Evolutionary conservation across 768 basidiomycete species (phyloP).

Genomic region (Trametes gibbosa): DNA sequence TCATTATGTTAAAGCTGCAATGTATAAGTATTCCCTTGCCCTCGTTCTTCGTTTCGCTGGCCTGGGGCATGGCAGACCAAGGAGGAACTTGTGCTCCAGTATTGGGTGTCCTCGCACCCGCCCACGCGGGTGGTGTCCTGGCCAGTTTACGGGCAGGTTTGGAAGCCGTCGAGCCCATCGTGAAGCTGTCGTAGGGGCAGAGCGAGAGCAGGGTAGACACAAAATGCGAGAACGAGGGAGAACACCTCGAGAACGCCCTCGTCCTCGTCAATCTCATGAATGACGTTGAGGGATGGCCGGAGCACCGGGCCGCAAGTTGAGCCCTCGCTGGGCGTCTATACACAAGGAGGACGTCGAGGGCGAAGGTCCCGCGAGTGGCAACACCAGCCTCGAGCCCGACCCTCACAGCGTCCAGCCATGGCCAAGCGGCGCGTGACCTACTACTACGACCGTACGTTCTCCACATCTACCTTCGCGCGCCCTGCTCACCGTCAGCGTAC

Average conservation of each 20-base stretch:
- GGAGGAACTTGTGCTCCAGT: conserved; percentile 11
- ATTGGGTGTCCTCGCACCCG: conserved; percentile 41
- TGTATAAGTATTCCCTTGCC: conserved; percentile 30
- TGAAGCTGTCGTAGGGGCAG: neutral
- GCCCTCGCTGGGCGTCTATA: neutral
- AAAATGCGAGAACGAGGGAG: neutral
- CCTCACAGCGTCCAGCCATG: conserved; percentile 37
- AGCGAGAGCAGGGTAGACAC: neutral
- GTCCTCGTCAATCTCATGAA: neutral
- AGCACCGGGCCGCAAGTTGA: neutral
- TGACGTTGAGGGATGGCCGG: neutral
- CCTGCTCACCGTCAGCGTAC: neutral
- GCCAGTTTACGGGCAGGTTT: conserved; percentile 59
- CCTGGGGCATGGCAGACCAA: conserved; percentile 30
- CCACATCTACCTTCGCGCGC: neutral
- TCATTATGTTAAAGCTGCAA: no score
- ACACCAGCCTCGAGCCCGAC: neutral
- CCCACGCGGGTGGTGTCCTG: conserved; percentile 45
- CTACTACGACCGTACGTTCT: conserved; percentile 66
- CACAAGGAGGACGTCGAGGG: neutral
- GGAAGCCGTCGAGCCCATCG: conserved; percentile 63
- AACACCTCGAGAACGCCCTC: neutral
- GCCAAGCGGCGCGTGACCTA: conserved; percentile 75
- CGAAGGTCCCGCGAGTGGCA: neutral
- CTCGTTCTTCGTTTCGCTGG: conserved; percentile 52